Conservation (phyloP, 805 yeast genomes). For the Ogataea henricii region DNA sequence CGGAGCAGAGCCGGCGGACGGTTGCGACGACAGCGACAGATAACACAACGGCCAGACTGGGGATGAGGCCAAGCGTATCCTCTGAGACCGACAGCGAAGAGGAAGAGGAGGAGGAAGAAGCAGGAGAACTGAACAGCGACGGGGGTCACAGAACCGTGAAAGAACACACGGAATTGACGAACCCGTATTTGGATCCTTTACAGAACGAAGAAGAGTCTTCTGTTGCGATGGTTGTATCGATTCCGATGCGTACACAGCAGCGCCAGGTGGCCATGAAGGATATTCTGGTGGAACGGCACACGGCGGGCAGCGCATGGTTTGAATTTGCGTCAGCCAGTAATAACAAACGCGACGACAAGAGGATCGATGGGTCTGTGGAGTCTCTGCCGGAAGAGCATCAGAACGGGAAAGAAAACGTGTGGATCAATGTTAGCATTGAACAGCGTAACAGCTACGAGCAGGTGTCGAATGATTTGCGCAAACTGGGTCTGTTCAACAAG, state of each 20-base stretch:
- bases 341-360: neutral
- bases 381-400: constrained; percentile 5
- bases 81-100: constrained; percentile 10
- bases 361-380: constrained; percentile 8
- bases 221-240: constrained; percentile 2
- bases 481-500: constrained; percentile 28
- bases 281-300: constrained; percentile 12
- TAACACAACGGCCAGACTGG: constrained; percentile 9
- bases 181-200: constrained; percentile 16
- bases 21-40: constrained; percentile 11
- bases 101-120: constrained; percentile 4
- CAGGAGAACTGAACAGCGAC: neutral
- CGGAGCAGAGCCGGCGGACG: neutral
- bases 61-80: neutral
- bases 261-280: constrained; percentile 31
- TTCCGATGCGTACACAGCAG: constrained; percentile 33
- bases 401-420: constrained; percentile 12
- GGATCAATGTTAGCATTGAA: constrained; percentile 30
- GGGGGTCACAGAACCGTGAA: neutral
- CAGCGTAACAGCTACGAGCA: constrained; percentile 31
- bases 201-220: constrained; percentile 1
- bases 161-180: constrained; percentile 9
- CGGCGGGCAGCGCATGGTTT: constrained; percentile 29
- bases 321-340: constrained; percentile 13
- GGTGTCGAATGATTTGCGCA: constrained; percentile 33